Evolutionary conservation across 306 rosid genomes (phyloP), one percentile per base, ranked within the genome.

Genomic region (Senna tora): DNA sequence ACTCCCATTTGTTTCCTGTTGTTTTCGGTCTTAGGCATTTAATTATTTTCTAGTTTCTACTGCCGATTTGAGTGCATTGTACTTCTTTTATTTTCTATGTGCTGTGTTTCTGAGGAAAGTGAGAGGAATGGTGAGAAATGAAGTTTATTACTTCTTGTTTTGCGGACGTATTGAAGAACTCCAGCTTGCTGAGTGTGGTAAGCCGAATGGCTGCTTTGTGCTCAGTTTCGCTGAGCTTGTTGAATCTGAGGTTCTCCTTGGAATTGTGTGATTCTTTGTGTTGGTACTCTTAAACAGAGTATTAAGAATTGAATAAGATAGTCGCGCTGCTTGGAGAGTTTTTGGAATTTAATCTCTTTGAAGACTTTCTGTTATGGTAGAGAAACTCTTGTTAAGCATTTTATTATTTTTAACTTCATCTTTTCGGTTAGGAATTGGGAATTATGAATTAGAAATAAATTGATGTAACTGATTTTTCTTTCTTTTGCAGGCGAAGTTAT

Each of bases 401-500:
- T 33, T 68, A 14, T 32, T 32, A 8, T 32, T 58, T 36, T 28
- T 6, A 12, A 12, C 43, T 49, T 62, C 46, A n/a, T 21, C 15
- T 13, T 17, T 46, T 60, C 2, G 7, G 28, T n/a, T 79, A 51
- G 58, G 50, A 55, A 22, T 70, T 54, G 6, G 9, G 36, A 6
- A 17, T 4, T 61, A 51, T 6, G 36, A 6, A 17, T 4, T 61
- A 51, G 43, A 47, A 22, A 46, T 42, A 0, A 19, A 20, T 38
- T 78, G 75, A 79, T 70, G 56, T 52, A 2, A 16, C 16, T 73
- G 54, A 34, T 65, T 41, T 1, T 64, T 16, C 8, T 75, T 47
- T 72, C 22, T 63, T 73, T 59, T 82, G 84, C 96, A 93, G 98
- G 74, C 42, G 56, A 55, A 77, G 60, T 34, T 75, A 39, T 62